These are phyloP conservation scores for Pichia sp. DNA, from an alignment of 1,139 yeast species.

Conservation along the genomic window DNA sequence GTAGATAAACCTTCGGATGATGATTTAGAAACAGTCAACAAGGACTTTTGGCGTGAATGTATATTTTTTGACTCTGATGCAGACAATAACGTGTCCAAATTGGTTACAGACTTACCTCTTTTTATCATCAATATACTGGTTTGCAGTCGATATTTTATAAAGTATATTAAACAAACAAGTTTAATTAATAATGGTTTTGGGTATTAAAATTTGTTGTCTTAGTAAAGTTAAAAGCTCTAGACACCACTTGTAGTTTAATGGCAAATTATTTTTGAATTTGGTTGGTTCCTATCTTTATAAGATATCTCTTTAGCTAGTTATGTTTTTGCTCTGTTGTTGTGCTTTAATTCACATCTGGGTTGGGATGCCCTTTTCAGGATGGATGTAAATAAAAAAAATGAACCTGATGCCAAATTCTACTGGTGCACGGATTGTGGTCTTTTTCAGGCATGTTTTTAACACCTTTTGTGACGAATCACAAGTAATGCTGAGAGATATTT, in stretches of 20 bases:
- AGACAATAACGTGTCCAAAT: neutral
- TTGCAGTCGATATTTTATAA: neutral
- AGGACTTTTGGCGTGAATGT: constrained; percentile 1
- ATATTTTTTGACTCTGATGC: neutral
- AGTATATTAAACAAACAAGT: neutral
- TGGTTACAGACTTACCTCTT: neutral
- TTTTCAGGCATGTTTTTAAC: neutral
- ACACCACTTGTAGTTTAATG: too few relatives aligned
- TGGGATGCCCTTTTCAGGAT: neutral
- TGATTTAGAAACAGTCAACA: constrained; percentile 9
- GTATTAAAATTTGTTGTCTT: neutral
- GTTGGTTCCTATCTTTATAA: neutral
- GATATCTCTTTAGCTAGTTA: neutral
- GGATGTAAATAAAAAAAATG: neutral
- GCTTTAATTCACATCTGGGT: neutral
- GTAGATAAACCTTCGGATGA: constrained; percentile 14
- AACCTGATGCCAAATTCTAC: neutral
- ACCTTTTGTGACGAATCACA: neutral
- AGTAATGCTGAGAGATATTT: neutral
- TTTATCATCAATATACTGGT: neutral
- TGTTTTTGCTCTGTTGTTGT: neutral
- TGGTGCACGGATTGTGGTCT: neutral
- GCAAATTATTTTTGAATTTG: neutral
- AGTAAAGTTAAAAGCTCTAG: neutral
- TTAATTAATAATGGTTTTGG: neutral